These are phyloP conservation scores for Globisporangium abappressorium DNA, from an alignment of 352 stramenopile species.

Conservation along the genomic window DNA sequence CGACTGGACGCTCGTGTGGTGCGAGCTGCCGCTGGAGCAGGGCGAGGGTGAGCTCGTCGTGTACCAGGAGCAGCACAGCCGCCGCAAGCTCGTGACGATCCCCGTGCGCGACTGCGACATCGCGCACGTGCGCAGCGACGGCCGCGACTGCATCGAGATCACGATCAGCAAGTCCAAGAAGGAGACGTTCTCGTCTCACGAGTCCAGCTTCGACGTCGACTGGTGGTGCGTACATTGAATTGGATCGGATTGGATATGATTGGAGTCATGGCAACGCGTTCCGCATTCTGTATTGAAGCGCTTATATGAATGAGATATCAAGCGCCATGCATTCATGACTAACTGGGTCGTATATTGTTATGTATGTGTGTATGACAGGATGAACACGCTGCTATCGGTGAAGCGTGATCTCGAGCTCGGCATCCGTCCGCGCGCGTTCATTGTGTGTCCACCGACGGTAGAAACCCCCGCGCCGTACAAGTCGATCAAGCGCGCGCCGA, in stretches of 20 bases:
- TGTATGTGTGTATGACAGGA: conserved; percentile 30
- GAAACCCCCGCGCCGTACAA: conserved; percentile 25
- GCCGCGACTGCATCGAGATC: conserved; percentile 81
- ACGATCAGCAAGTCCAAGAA: conserved; percentile 65
- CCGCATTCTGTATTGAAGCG: not conserved
- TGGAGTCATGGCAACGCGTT: not conserved
- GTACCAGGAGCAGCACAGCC: conserved; percentile 54
- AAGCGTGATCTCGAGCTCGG: conserved; percentile 72
- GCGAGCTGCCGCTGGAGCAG: conserved; percentile 52
- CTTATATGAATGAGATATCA: not conserved
- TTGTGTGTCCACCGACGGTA: conserved; percentile 54
- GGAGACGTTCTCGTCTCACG: conserved; percentile 80
- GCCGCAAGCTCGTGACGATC: conserved; percentile 48
- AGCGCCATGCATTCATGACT: not conserved
- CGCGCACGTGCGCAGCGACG: conserved; percentile 77
- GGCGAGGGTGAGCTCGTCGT: conserved; percentile 74
- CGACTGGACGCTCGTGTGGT: conserved; percentile 82
- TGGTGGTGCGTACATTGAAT: conserved; percentile 58
- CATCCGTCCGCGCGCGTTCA: conserved; percentile 53
- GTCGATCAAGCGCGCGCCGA: conserved; percentile 19
- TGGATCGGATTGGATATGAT: not conserved
- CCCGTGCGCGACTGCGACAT: conserved; percentile 67
- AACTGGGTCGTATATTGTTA: not conserved
- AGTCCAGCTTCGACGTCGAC: conserved; percentile 84
- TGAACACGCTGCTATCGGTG: conserved; percentile 75